Conservation (phyloP, 2,329 filamentous ascomycete species). For the Diaporthe sp. region DNA sequence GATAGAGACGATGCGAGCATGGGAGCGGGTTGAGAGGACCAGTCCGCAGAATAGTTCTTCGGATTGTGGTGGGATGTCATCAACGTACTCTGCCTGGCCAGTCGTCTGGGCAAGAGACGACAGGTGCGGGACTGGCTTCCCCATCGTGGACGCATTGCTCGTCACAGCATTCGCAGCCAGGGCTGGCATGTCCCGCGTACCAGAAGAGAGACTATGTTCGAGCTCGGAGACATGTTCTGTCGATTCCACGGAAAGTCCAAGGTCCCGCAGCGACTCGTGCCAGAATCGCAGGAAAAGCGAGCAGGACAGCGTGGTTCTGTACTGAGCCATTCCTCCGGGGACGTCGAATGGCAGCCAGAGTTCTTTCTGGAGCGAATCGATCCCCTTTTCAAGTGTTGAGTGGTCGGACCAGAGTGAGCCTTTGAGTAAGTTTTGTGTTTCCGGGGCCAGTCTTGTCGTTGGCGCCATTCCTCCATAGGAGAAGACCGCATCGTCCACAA, state of each 20-base stretch:
- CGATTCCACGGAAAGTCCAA: neutral
- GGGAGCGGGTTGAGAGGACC: slow-evolving; percentile 15
- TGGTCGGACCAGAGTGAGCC: slow-evolving; percentile 85
- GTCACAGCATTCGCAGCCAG: slow-evolving; percentile 60
- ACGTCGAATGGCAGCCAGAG: slow-evolving; percentile 92
- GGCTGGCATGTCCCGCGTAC: neutral
- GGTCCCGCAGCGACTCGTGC: slow-evolving; percentile 9
- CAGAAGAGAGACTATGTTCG: neutral
- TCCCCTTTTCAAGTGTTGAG: slow-evolving; percentile 86
- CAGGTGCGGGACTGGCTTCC: slow-evolving; percentile 85
- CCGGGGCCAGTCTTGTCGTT: slow-evolving; percentile 85
- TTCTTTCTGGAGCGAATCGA: slow-evolving; percentile 87
- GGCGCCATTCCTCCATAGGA: slow-evolving; percentile 97
- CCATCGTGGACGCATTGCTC: slow-evolving; percentile 77
- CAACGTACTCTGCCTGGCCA: slow-evolving; percentile 94
- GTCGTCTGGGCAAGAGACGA: slow-evolving; percentile 94
- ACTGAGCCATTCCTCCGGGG: slow-evolving; percentile 97
- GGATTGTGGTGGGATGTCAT: slow-evolving; percentile 87
- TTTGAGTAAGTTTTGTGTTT: slow-evolving; percentile 77
- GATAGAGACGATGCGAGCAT: slow-evolving; percentile 5
- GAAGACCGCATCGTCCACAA: slow-evolving; percentile 80
- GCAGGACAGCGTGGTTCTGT: slow-evolving; percentile 88
- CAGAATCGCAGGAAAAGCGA: slow-evolving; percentile 98
- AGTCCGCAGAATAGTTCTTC: slow-evolving; percentile 92
- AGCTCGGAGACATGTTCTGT: neutral